Conservation (phyloP, 768 basidiomycete genomes). For the Suillus plorans region DNA sequence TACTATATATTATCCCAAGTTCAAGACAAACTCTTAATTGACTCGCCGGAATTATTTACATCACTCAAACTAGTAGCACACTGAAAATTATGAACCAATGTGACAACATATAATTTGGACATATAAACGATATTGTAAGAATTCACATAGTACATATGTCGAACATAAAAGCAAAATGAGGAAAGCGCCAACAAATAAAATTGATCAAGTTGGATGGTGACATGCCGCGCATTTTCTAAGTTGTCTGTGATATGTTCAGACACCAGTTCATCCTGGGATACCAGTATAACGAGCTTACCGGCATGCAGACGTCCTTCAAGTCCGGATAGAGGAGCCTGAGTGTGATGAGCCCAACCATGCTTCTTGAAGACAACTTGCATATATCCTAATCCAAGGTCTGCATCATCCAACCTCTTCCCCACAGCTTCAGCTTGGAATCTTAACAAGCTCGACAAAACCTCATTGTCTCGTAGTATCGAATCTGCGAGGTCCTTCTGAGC, state of each 20-base stretch:
- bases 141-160: background rate
- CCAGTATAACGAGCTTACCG: too few species aligned
- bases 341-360: background rate
- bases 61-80: background rate
- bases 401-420: too few species aligned
- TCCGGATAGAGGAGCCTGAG: background rate
- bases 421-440: too few species aligned
- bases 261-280: too few species aligned
- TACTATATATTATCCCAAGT: background rate
- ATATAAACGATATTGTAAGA: background rate
- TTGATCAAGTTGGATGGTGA: background rate
- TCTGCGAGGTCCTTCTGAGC: background rate
- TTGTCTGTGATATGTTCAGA: background rate
- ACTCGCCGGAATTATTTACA: background rate
- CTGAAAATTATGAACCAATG: background rate
- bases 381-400: too few species aligned
- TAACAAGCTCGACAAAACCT: too few species aligned
- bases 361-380: background rate
- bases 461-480: background rate
- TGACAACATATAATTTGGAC: background rate
- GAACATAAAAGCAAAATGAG: background rate
- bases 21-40: too few species aligned
- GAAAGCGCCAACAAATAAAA: background rate
- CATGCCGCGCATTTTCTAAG: too few species aligned
- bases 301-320: background rate